Percentiles rank a stretch among this genome's conserved stretches.
phyloP scores from a whole-genome alignment of 1,139 yeast species.

The Yamadazyma oceani region DNA sequence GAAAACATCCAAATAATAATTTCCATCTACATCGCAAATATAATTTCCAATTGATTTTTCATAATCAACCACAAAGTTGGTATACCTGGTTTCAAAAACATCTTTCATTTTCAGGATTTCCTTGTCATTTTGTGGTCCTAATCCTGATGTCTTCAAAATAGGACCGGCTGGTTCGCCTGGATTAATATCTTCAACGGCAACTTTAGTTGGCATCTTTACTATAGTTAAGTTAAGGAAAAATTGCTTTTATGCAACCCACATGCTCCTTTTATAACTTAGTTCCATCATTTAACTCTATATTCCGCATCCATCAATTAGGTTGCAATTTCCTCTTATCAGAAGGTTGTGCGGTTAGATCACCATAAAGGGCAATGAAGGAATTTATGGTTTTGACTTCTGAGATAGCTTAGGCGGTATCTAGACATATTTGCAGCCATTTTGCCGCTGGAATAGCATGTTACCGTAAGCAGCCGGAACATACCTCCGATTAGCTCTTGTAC shows the following conservation, averaged over 20 bases:
- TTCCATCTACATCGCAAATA: slow-evolving; percentile 71
- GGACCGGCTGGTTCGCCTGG: slow-evolving; percentile 8
- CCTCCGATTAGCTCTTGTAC: too few species aligned
- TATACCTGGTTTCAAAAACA: slow-evolving; percentile 65
- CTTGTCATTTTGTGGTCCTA: slow-evolving; percentile 60
- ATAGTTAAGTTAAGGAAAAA: too few species aligned
- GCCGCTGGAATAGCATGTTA: too few species aligned
- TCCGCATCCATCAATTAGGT: neutral
- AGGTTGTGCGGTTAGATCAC: too few species aligned
- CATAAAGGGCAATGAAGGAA: too few species aligned
- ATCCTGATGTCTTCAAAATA: slow-evolving; percentile 33
- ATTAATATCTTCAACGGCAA: slow-evolving; percentile 1
- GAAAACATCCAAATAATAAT: slow-evolving; percentile 64
- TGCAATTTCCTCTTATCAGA: too few species aligned
- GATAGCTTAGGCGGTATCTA: too few species aligned
- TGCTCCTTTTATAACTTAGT: neutral
- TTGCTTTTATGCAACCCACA: too few species aligned
- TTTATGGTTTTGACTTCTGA: too few species aligned
- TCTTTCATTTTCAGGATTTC: slow-evolving; percentile 46
- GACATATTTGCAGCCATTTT: too few species aligned
- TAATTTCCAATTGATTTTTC: slow-evolving; percentile 69
- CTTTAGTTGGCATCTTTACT: slow-evolving; percentile 7
- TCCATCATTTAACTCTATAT: too few species aligned
- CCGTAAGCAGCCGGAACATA: too few species aligned
- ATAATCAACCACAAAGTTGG: slow-evolving; percentile 69